Base-by-base conservation (phyloP, 306 rosid species). In the Prunus fruticosa region DNA sequence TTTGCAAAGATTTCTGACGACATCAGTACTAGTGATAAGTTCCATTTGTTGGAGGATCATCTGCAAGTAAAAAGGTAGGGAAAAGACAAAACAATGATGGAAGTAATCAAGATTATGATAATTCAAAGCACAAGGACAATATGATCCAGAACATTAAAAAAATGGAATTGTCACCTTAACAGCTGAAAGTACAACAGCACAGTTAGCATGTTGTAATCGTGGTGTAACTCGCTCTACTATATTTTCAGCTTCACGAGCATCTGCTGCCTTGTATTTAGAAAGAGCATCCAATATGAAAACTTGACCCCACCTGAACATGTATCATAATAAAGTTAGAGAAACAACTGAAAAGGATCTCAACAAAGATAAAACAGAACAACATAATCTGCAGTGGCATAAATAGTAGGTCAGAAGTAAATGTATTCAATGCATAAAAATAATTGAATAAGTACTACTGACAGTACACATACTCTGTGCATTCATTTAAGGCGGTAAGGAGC, bases 21-120 rank as follows among this genome's bases (percentile, higher is more conserved):
- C 93, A 75, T 96, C 99, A 69, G 99, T 88, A 82, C 99, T 92
- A 67, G 93, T 87, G 73, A 96, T 96, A 78, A 92, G 97, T 86
- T 96, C 99, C 99, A 96, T 92, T 91, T 92, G 99, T 85, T 92
- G 99, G 84, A 96, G 97, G 82, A 96, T 96, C 99, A 96, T 96
- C 99, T 96, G 79, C 80, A 87, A 69, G 64, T 69, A 22, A 82
- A 67, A 76, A 72, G 9, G 27, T 28, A 68, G 12, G 65, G 61
- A 20, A 38, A 77, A 82, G 66, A 79, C 49, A 80, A 74, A 76
- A 64, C 68, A 67, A 62, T 46, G n/a, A 54, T 41, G 22, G 46
- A 23, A 11, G 8, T 67, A 18, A 10, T 47, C 34, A 47, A 53
- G 30, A 74, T 54, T 72, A 81, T 68, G 64, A 77, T 41, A 71